Base-by-base conservation (phyloP, 2,329 filamentous ascomycete species). In the Didymellaceae sp. region DNA sequence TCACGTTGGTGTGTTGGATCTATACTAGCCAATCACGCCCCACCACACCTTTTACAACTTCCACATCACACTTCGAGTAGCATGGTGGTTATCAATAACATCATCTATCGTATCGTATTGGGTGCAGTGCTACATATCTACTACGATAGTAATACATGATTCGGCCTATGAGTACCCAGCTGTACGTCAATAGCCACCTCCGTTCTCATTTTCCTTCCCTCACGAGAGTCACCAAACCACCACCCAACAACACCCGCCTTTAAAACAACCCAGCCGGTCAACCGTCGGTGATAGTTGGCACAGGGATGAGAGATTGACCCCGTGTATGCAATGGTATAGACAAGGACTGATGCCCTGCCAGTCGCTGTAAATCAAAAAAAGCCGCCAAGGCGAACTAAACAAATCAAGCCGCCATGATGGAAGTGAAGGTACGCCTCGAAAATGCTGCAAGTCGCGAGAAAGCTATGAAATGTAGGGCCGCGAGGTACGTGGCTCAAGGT, bases 401-500 rank as follows among this genome's bases (percentile, higher is more conserved):
- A 60, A 65, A 55, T 52, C 65, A 63, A 68, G 46, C 60, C 63
- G 62, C 59, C 48, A 55, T 57, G 55, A 58, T 47, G 43, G 59
- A 65, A 52, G 53, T 51, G 50, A 60, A 60, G 40, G 56, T 63
- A 63, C 65, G 68, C 70, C 70, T 67, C 63, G 52, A 59, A 70
- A 71, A 73, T 73, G 70, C 70, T 65, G 50, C 52, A 61, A 45
- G 59, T 55, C 52, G 58, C 61, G 45, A 53, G 62, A 65, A 70
- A 65, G 62, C 61, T 58, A 52, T 62, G 55, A 61, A 66, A 64
- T 48, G 63, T 63, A 64, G 72, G 68, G 71, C 70, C 62, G 65
- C 63, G 63, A 55, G 55, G 54, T 62, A 57, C 62, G 57, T 50
- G 58, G 62, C 61, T 59, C 38, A 14, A 30, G 4, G 39, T 47